Evolutionary conservation across 1,139 yeast genomes (phyloP).

Genomic region (Debaryomycetaceae sp.): DNA sequence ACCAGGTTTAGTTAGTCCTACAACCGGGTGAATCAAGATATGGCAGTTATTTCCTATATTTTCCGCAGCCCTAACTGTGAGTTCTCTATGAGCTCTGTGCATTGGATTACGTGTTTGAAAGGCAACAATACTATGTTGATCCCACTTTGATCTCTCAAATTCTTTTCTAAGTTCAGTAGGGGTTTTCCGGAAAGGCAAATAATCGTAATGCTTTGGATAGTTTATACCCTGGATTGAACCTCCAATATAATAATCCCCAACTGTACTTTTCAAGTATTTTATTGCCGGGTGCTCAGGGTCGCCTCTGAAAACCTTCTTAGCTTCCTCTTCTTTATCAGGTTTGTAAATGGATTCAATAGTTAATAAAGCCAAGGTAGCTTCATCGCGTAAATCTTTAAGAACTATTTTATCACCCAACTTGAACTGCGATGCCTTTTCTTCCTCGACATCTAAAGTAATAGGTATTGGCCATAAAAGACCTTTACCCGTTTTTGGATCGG

Average conservation of each 20-base stretch:
- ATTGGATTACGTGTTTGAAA: slow-evolving; percentile 98
- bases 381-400: slow-evolving; percentile 81
- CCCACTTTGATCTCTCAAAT: slow-evolving; percentile 78
- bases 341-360: slow-evolving; percentile 75
- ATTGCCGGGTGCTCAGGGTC: slow-evolving; percentile 97
- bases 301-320: slow-evolving; percentile 86
- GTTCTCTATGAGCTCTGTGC: slow-evolving; percentile 97
- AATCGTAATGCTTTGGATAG: slow-evolving; percentile 88
- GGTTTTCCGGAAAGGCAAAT: slow-evolving; percentile 80
- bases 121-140: slow-evolving; percentile 74
- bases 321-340: slow-evolving; percentile 80
- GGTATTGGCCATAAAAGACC: slow-evolving; percentile 94
- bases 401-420: slow-evolving; percentile 63
- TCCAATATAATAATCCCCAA: slow-evolving; percentile 84
- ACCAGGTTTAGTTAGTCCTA: slow-evolving; percentile 95
- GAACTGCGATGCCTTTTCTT: slow-evolving; percentile 47
- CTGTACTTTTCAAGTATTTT: slow-evolving; percentile 65
- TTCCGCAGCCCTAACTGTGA: slow-evolving; percentile 88
- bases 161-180: slow-evolving; percentile 88
- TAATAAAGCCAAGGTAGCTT: slow-evolving; percentile 73
- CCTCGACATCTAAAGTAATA: slow-evolving; percentile 76
- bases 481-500: slow-evolving; percentile 29
- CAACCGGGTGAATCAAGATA: slow-evolving; percentile 92
- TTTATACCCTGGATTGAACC: slow-evolving; percentile 82
- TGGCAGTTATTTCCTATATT: slow-evolving; percentile 51